Conservation (phyloP, 768 basidiomycete genomes). For the Auricularia heimuer region DNA sequence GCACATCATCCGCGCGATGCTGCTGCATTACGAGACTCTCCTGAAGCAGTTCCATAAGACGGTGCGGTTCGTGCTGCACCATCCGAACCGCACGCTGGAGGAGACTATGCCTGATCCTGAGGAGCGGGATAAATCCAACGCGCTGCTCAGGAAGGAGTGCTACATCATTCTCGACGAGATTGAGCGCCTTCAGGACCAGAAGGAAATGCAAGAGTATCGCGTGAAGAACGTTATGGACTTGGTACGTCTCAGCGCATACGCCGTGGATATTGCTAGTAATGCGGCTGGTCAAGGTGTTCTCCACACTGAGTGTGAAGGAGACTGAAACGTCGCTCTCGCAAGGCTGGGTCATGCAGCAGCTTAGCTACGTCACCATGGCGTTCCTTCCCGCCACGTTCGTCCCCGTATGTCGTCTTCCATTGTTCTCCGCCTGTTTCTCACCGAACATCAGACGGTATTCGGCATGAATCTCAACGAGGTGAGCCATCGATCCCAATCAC, state of each 20-base stretch:
- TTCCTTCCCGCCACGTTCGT: constrained; percentile 48
- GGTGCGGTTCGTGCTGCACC: constrained; percentile 38
- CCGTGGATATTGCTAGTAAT: not conserved
- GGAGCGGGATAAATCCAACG: not conserved
- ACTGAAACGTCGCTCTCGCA: constrained; percentile 35
- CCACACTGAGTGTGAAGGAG: constrained; percentile 48
- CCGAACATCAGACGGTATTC: constrained; percentile 33
- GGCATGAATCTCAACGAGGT: constrained; percentile 48
- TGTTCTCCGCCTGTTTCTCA: constrained; percentile 28
- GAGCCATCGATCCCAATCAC: constrained; percentile 16
- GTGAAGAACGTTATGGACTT: constrained; percentile 26
- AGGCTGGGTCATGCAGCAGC: constrained; percentile 32
- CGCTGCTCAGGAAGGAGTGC: constrained; percentile 7
- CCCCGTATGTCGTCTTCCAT: constrained; percentile 16
- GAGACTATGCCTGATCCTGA: not conserved
- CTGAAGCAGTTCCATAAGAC: constrained; percentile 45
- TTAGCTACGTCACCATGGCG: constrained; percentile 47
- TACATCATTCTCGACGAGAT: constrained; percentile 8
- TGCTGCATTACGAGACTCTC: constrained; percentile 45
- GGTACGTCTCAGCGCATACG: constrained; percentile 11
- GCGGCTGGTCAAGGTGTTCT: constrained; percentile 37
- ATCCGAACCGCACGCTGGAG: constrained; percentile 41
- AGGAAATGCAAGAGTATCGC: constrained; percentile 20
- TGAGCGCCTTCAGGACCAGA: constrained; percentile 10
- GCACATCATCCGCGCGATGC: constrained; percentile 47